Conservation (phyloP, 2,329 filamentous ascomycete species). For the Paecilomyces sp. region DNA sequence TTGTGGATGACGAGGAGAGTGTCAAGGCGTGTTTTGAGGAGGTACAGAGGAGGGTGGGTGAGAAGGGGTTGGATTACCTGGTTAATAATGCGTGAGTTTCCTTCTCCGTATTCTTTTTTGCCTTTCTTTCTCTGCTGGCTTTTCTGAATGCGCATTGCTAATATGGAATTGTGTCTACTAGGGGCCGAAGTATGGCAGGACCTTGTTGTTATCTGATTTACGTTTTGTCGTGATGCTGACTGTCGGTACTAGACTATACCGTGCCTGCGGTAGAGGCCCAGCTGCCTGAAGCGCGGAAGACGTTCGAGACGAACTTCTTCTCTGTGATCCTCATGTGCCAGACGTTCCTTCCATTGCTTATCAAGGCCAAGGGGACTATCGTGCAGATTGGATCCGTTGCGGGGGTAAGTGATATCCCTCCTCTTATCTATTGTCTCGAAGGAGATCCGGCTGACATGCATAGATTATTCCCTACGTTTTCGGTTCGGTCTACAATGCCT, state of each 20-base stretch:
- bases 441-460: not conserved
- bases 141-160: not conserved
- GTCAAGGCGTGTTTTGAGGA: constrained; percentile 41
- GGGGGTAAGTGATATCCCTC: constrained; percentile 19
- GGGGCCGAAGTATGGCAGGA: constrained; percentile 8
- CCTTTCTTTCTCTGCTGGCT: not conserved
- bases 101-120: not conserved
- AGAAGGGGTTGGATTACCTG: constrained; percentile 47
- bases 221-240: not conserved
- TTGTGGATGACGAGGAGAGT: constrained; percentile 45
- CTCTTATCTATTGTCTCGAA: not conserved
- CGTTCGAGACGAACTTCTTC: constrained; percentile 51
- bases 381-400: constrained; percentile 40
- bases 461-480: constrained; percentile 38
- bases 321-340: constrained; percentile 52
- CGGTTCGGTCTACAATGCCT: constrained; percentile 49
- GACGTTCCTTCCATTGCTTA: constrained; percentile 48
- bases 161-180: constrained; percentile 8
- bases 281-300: constrained; percentile 37
- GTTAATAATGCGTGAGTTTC: constrained; percentile 49
- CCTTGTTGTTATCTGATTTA: not conserved
- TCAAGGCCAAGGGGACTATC: constrained; percentile 38
- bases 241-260: constrained; percentile 40
- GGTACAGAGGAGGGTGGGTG: constrained; percentile 39
- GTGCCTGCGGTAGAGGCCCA: constrained; percentile 52